Conservation (phyloP, 2,329 filamentous ascomycete genomes). For the Juglanconis juglandina region DNA sequence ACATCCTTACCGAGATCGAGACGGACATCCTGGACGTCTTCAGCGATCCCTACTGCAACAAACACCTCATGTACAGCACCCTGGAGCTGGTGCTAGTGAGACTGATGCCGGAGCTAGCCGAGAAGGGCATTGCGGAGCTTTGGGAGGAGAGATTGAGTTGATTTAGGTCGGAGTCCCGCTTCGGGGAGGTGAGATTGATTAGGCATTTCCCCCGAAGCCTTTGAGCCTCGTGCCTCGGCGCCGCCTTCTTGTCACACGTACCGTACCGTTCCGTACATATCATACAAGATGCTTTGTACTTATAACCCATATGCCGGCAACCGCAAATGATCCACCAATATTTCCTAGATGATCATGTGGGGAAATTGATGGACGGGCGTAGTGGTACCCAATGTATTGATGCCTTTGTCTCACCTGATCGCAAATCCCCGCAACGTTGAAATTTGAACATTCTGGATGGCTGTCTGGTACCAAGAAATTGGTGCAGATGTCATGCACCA, state of each 20-base stretch:
- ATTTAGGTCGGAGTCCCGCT: neutral
- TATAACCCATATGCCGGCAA: neutral
- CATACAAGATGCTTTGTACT: neutral
- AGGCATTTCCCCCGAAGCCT: neutral
- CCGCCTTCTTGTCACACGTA: neutral
- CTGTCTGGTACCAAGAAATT: neutral
- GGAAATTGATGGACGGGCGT: neutral
- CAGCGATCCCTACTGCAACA: slow-evolving; percentile 84
- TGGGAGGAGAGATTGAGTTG: slow-evolving; percentile 65
- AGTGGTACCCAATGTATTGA: neutral
- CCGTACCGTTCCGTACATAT: neutral
- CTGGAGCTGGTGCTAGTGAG: slow-evolving; percentile 79
- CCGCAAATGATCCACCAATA: neutral
- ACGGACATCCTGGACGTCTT: slow-evolving; percentile 68
- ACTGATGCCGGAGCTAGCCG: slow-evolving; percentile 78
- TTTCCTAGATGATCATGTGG: neutral
- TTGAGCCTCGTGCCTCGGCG: neutral
- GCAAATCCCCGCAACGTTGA: neutral
- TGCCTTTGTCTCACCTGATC: neutral
- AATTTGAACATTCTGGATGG: neutral
- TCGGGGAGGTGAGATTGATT: neutral
- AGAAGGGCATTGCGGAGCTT: slow-evolving; percentile 67
- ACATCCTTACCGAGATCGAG: slow-evolving; percentile 57
- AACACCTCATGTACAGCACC: slow-evolving; percentile 79
- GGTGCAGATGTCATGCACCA: neutral